phyloP scores from a whole-genome alignment of 306 rosid genomes.

The Pyrus pyrifolia region DNA sequence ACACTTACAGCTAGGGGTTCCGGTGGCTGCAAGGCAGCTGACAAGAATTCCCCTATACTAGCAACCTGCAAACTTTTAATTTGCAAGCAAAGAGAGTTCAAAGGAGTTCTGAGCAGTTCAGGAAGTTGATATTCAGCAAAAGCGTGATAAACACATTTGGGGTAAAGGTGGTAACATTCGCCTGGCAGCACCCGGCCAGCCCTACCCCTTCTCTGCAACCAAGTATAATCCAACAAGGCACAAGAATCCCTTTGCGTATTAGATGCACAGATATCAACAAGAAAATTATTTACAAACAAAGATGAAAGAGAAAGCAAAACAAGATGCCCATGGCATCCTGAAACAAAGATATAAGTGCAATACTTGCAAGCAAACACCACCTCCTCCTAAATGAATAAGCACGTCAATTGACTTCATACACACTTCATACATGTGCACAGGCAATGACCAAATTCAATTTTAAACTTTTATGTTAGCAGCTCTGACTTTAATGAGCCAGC shows the following conservation, averaged over 20 bases:
- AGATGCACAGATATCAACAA: conserved; percentile 1
- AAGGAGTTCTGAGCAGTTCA: conserved; percentile 90
- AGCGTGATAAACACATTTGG: conserved; percentile 77
- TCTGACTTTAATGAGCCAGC: not conserved
- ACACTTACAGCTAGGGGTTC: conserved; percentile 67
- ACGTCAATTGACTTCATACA: conserved; percentile 3
- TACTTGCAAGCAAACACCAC: not conserved
- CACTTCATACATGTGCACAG: not conserved
- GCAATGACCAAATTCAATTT: not conserved
- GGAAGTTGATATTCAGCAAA: conserved; percentile 96
- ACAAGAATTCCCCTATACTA: conserved; percentile 88
- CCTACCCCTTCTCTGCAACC: conserved; percentile 90
- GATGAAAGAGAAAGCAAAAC: conserved; percentile 7
- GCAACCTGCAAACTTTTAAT: conserved; percentile 92
- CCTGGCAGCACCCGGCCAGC: conserved; percentile 99
- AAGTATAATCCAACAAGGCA: conserved; percentile 17
- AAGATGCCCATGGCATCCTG: not conserved
- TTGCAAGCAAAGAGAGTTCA: conserved; percentile 97
- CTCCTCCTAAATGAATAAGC: not conserved
- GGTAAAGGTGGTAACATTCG: conserved; percentile 92
- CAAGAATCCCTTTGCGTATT: conserved; percentile 14
- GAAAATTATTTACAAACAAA: not conserved
- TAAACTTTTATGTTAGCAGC: not conserved
- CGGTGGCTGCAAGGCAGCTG: conserved; percentile 93
- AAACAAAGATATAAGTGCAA: not conserved